Evolutionary conservation across 179 eudicot species (phyloP), one percentile per base, ranked within the genome.

Genomic region (Drosera spatulata): DNA sequence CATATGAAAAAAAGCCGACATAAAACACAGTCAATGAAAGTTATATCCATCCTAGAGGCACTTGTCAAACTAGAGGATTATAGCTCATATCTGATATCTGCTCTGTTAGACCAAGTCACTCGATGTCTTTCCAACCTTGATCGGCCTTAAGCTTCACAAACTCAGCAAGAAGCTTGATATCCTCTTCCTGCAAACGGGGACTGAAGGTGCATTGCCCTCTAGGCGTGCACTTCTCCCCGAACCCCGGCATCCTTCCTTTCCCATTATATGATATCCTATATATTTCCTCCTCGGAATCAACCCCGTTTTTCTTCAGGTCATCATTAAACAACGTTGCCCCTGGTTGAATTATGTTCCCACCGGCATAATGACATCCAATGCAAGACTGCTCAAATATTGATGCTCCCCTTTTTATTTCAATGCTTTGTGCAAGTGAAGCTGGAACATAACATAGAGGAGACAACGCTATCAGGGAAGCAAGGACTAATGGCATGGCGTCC

Each of bases 141-240:
- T 85, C 87, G 13, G 96, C 95, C 73, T 91, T 91, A 3, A 71
- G 66, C 77, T 84, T 88, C 4, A 91, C 95, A 71, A 88, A 91
- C 47, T 79, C 85, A 14, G 96, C 87, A 65, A 88, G 54, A 44
- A 82, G 59, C 71, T 73, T 79, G 61, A 91, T 46, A 11, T 46
- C 11, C 50, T 46, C 11, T 46, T 46, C 50, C 50, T 46, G 8
- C 50, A 46, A 91, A 52, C 95, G 86, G 22, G 98, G 79, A 64
- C 96, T 95, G 54, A 91, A 91, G 7, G 98, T 91, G 77, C 98
- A 91, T 52, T 85, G 95, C 7, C 96, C 95, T 74, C 87, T 85
- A 0, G 96, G 98, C n/a, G 72, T 84, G 65, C 98, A 91, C 50
- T 79, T 78, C 68, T 75, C 83, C 8, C 95, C 96, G 64, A 85